phyloP scores from a whole-genome alignment of 2,329 filamentous ascomycete species.

The Neophaeococcomyces aloes region DNA sequence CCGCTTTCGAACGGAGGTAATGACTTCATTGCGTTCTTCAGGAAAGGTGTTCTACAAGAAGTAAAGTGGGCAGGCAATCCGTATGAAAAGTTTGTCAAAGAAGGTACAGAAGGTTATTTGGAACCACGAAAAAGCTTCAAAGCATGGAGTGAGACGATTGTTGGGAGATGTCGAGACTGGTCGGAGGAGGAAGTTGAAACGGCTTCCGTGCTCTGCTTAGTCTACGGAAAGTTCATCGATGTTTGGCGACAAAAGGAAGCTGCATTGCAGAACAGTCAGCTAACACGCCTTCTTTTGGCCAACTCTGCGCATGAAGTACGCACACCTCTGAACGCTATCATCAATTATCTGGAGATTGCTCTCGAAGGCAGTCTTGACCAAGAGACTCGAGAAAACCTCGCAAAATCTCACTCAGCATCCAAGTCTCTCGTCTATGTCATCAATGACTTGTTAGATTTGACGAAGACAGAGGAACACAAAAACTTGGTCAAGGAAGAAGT shows the following conservation, averaged over 20 bases:
- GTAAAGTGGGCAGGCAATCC: constrained; percentile 83
- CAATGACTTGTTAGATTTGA: constrained; percentile 80
- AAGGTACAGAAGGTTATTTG: constrained; percentile 62
- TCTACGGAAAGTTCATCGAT: constrained; percentile 84
- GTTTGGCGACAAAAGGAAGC: constrained; percentile 88
- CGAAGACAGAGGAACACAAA: constrained; percentile 75
- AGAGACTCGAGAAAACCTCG: constrained; percentile 74
- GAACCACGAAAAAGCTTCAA: constrained; percentile 73
- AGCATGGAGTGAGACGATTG: constrained; percentile 67
- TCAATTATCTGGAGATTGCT: constrained; percentile 88
- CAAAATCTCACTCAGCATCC: constrained; percentile 77
- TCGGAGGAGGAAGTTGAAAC: constrained; percentile 82
- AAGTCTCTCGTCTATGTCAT: constrained; percentile 91
- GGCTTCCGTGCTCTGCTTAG: constrained; percentile 72
- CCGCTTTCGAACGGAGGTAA: constrained; percentile 63
- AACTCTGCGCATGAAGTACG: constrained; percentile 89
- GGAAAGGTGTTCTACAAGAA: constrained; percentile 62
- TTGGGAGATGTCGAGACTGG: constrained; percentile 80
- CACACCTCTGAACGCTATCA: constrained; percentile 83
- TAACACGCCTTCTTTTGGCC: constrained; percentile 67
- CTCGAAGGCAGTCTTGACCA: constrained; percentile 68
- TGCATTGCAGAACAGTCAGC: constrained; percentile 67
- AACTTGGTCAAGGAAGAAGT: constrained; percentile 68
- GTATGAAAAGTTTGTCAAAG: constrained; percentile 64
- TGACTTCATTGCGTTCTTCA: constrained; percentile 87